Percentiles rank a stretch among this genome's conserved stretches.
phyloP scores from a whole-genome alignment of 1,284 basidiomycete species.

The Volvariella surrecta region DNA sequence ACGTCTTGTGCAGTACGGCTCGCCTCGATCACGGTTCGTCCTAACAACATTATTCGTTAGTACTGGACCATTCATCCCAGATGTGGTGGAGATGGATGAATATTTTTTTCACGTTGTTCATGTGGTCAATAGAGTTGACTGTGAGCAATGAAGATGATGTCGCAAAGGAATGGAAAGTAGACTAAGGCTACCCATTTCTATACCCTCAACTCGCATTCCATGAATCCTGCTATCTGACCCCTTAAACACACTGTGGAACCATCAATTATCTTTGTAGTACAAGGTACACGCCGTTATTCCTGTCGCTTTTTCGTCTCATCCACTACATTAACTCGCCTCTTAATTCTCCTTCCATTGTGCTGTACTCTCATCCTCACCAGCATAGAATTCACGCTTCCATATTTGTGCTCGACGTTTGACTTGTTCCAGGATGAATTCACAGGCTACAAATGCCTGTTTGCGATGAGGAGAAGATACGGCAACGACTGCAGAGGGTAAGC shows the following conservation, averaged over 20 bases:
- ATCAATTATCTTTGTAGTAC: background rate
- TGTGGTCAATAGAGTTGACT: slow-evolving; percentile 75
- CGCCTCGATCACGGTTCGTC: background rate
- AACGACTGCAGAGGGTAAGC: slow-evolving; percentile 37
- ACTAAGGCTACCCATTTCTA: slow-evolving; percentile 29
- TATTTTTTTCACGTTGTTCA: slow-evolving; percentile 72
- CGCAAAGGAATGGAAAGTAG: slow-evolving; percentile 71
- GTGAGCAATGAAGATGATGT: slow-evolving; percentile 73
- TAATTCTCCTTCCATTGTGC: slow-evolving; percentile 73
- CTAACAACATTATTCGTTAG: slow-evolving; percentile 26
- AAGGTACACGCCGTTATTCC: background rate
- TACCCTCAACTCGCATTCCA: background rate
- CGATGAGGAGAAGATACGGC: slow-evolving; percentile 83
- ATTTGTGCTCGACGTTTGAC: slow-evolving; percentile 79
- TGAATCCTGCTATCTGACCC: no score
- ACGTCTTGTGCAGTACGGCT: slow-evolving; percentile 19
- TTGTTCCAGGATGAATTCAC: slow-evolving; percentile 76
- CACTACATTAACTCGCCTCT: slow-evolving; percentile 24
- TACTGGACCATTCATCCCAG: slow-evolving; percentile 77
- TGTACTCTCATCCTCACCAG: slow-evolving; percentile 47
- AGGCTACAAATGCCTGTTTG: slow-evolving; percentile 72
- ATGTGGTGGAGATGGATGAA: slow-evolving; percentile 88
- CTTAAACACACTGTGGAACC: no score
- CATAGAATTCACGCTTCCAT: slow-evolving; percentile 87
- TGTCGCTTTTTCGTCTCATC: slow-evolving; percentile 41